Base-by-base conservation (phyloP, 805 yeast species). In the Suhomyces xylopsoci region DNA sequence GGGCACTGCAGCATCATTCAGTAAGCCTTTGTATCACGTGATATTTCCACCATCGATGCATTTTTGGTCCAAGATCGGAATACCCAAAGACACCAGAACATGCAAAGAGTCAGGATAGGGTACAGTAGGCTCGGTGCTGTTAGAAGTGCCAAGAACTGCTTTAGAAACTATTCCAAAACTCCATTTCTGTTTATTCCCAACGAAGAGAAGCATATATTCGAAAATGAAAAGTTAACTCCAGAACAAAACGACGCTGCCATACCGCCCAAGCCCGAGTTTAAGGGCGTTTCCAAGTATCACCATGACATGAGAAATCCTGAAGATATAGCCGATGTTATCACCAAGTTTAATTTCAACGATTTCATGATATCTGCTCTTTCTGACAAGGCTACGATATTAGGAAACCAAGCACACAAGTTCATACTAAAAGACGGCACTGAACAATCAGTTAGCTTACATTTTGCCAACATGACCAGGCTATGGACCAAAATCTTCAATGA, bases 281-380 rank as follows among this genome's bases (percentile, higher is more conserved):
- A 52, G 3, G 30, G 50, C 15, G 36, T 55, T 4, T 45, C 51
- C 7, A 64, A 60, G 52, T 54, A 57, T 38, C 61, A 66, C 45
- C 63, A 55, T 49, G 68, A 72, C 30, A 69, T 75, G 44, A 55
- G 63, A 14, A 62, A 64, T 41, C 79, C 79, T 0, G 66, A 68
- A 25, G 62, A 63, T 43, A 61, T 69, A 3, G 65, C 70, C n/a
- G 78, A 73, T 51, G 51, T 71, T 14, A 55, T 70, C n/a, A 59
- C 68, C 5, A 60, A 58, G 9, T 69, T 73, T 0, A 54, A 54
- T 6, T 55, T 61, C 34, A 69, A 64, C 45, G 78, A 74, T 52
- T 52, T 64, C 14, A 51, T 73, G 49, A 59, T 65, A 17, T 61
- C 76, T 0, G 52, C 67, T 3, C 61, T 74, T 41, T 61, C 74